phyloP scores from a whole-genome alignment of 1,139 yeast genomes.

The Lodderomyces pseudojiufengensis region DNA sequence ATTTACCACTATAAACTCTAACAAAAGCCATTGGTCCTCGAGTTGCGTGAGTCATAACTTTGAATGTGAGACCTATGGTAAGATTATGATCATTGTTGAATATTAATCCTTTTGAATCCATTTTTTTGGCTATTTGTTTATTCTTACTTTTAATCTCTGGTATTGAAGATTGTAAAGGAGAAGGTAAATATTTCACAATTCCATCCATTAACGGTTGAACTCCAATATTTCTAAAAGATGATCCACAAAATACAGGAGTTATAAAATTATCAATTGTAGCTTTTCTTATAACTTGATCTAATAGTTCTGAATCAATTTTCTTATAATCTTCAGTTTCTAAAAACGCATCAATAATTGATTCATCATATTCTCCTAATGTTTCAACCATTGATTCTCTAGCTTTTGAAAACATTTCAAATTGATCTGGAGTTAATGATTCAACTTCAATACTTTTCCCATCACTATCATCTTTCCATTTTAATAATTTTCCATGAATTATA shows the following conservation, averaged over 20 bases:
- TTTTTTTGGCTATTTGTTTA: slow-evolving; percentile 25
- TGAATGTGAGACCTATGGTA: slow-evolving; percentile 84
- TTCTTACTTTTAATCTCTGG: slow-evolving; percentile 45
- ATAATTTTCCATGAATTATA: slow-evolving; percentile 61
- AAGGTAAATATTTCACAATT: slow-evolving; percentile 70
- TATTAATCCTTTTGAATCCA: slow-evolving; percentile 48
- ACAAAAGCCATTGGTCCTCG: slow-evolving; percentile 84
- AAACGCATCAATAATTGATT: slow-evolving; percentile 68
- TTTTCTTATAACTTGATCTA: slow-evolving; percentile 57
- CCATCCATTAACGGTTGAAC: slow-evolving; percentile 93
- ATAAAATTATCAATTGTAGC: slow-evolving; percentile 58
- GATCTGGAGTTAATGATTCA: slow-evolving; percentile 36
- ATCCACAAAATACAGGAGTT: slow-evolving; percentile 87
- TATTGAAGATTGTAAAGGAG: slow-evolving; percentile 61
- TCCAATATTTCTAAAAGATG: slow-evolving; percentile 89
- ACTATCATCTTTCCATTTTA: slow-evolving; percentile 57
- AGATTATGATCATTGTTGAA: slow-evolving; percentile 54
- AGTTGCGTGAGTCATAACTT: slow-evolving; percentile 80
- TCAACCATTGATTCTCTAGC: slow-evolving; percentile 80
- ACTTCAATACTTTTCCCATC: slow-evolving; percentile 59
- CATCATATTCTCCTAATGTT: slow-evolving; percentile 79
- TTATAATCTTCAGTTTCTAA: slow-evolving; percentile 68
- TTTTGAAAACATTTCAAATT: slow-evolving; percentile 46
- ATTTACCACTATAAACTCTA: slow-evolving; percentile 79
- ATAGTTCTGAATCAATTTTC: slow-evolving; percentile 49